Evolutionary conservation across 2,329 filamentous ascomycete species (phyloP), one percentile per base, ranked within the genome.

Genomic region (Talaromyces sp.): DNA sequence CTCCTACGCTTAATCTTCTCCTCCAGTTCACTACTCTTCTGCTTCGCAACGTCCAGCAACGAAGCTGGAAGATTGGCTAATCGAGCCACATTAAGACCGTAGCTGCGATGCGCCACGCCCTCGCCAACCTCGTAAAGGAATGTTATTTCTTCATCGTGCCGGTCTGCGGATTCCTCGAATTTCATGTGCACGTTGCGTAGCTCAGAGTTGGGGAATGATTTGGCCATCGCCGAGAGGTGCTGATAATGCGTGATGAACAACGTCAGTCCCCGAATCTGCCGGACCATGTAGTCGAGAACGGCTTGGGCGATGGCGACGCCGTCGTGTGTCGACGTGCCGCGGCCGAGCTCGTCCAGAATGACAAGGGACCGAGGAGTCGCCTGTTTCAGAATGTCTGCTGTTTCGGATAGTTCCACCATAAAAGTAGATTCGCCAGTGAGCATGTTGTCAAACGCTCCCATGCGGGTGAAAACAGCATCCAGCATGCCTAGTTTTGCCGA

Each of bases 231-330:
- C n/a, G 84, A 81, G 0, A 99, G 84, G 66, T 88, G 88, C 77
- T 99, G 95, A 75, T 99, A 99, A 77, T 99, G 95, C 3, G 95
- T 99, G 74, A 99, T 96, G 80, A 99, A 99, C 49, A 99, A 82
- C 6, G 92, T 96, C 54, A 97, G 81, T 64, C 91, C 91, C 58
- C 84, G 82, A 0, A 88, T 84, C 17, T 92, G 84, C 27, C 86
- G 82, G 28, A 96, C 88, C 64, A 98, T 85, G 70, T 96, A 88
- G 62, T 93, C 87, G 6, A 99, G 82, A 5, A 99, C 95, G 27
- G 92, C 90, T 69, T 96, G 89, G 1, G 95, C 95, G 69, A 99
- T 98, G 61, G 95, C 95, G 5, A 96, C 92, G 59, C 95, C 95
- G 74, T 99, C 95, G 73, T 98, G 92, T 10, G 95, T 99, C 67